A percentile compares a stretch with the other conserved stretches of the same genome.
phyloP scores from a whole-genome alignment of 495 filamentous ascomycete species.

The Neurospora sp. region DNA sequence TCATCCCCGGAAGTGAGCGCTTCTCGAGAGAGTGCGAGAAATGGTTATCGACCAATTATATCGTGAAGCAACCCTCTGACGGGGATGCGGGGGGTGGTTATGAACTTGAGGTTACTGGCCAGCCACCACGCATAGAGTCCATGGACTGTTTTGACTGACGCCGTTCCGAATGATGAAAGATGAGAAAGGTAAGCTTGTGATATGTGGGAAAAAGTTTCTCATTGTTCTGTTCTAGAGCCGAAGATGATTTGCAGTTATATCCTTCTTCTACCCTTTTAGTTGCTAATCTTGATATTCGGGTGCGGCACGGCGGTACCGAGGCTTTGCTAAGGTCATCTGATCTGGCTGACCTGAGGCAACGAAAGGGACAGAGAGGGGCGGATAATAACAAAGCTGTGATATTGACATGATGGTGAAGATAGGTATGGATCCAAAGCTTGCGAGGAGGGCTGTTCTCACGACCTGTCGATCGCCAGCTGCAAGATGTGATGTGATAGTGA shows the following conservation, averaged over 20 bases:
- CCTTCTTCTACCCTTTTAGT: neutral
- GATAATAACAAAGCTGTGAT: neutral
- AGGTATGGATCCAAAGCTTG: too few relatives aligned
- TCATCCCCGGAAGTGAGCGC: neutral
- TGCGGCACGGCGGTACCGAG: neutral
- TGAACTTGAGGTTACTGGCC: neutral
- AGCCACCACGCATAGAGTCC: neutral
- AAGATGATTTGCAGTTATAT: neutral
- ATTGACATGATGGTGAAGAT: neutral
- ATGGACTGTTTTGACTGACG: neutral
- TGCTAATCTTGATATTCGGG: neutral
- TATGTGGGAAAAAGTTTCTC: too few relatives aligned
- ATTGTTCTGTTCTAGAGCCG: too few relatives aligned
- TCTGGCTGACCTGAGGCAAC: neutral
- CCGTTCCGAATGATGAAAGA: neutral
- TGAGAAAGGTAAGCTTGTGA: too few relatives aligned
- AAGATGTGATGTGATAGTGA: neutral
- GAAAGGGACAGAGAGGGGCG: neutral
- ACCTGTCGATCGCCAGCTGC: neutral
- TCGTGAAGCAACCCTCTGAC: neutral
- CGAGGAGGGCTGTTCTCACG: too few relatives aligned
- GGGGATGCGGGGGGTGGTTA: neutral
- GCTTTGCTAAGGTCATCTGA: neutral
- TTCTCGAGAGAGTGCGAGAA: neutral
- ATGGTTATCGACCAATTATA: slow-evolving; percentile 6